Evolutionary conservation across 805 yeast genomes (phyloP).

Genomic region (Saturnispora sekii): DNA sequence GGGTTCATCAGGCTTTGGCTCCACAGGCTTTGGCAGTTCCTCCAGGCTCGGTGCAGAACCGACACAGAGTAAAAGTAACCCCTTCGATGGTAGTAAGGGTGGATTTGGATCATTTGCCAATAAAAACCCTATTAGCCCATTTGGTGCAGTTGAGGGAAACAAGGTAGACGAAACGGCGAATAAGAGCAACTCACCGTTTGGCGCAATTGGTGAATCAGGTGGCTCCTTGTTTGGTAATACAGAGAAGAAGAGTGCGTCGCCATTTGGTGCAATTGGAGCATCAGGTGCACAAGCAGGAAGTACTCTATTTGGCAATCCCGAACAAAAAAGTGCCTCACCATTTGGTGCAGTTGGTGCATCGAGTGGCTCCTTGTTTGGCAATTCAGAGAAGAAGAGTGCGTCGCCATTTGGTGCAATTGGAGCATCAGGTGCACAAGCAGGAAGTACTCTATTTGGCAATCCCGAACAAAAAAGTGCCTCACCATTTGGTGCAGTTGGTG

Average conservation of each 20-base stretch:
- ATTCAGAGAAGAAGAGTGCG: too few species aligned
- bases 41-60: not conserved
- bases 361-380: too few species aligned
- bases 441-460: too few species aligned
- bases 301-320: not conserved
- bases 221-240: too few species aligned
- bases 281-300: too few species aligned
- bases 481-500: not conserved
- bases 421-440: too few species aligned
- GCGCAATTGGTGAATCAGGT: too few species aligned
- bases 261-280: too few species aligned
- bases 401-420: too few species aligned
- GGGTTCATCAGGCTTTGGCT: slow-evolving; percentile 11
- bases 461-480: not conserved
- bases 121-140: not conserved
- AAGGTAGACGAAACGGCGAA: not conserved
- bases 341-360: not conserved
- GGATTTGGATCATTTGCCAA: slow-evolving; percentile 5
- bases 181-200: not conserved
- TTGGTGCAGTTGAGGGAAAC: not conserved
- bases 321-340: not conserved
- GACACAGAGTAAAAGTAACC: not conserved
- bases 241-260: too few species aligned
- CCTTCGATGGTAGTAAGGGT: not conserved
- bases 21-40: slow-evolving; percentile 11